These are phyloP conservation scores for Phaffia australis DNA, from an alignment of 768 basidiomycete species.

Conservation along the genomic window DNA sequence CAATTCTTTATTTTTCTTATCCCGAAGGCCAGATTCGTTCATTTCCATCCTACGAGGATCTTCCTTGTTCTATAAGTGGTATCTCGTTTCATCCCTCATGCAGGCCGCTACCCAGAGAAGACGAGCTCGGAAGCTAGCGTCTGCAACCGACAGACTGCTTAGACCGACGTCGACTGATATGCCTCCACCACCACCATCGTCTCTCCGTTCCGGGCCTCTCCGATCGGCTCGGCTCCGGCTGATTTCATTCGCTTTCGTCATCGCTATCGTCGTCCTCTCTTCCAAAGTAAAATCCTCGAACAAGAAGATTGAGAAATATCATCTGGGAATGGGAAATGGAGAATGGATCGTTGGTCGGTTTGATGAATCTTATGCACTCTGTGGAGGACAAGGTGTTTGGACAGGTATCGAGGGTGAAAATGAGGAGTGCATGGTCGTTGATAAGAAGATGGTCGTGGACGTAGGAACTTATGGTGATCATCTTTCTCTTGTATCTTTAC, in stretches of 20 bases:
- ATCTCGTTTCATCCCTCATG: neutral
- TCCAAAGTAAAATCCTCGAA: neutral
- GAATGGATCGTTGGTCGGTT: slow-evolving; percentile 17
- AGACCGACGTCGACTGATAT: no score
- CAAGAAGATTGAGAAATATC: neutral
- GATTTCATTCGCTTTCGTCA: slow-evolving; percentile 16
- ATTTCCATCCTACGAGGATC: neutral
- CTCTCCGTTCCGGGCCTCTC: slow-evolving; percentile 31
- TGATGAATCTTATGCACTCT: slow-evolving; percentile 11
- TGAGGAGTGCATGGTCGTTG: slow-evolving; percentile 21
- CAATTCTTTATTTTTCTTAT: slow-evolving; percentile 47
- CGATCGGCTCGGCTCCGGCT: slow-evolving; percentile 21
- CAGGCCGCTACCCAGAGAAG: no score
- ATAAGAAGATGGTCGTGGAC: slow-evolving; percentile 9
- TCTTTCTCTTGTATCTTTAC: neutral
- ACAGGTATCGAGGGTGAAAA: neutral
- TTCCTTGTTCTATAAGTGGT: neutral
- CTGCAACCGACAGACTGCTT: no score
- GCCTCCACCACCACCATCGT: no score
- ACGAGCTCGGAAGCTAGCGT: no score
- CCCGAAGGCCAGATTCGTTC: neutral
- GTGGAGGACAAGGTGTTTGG: neutral
- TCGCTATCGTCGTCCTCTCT: slow-evolving; percentile 7
- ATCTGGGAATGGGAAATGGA: neutral
- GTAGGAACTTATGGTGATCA: slow-evolving; percentile 1